Evolutionary conservation across 257 asterid genomes (phyloP).

Genomic region (Gentiana straminea): DNA sequence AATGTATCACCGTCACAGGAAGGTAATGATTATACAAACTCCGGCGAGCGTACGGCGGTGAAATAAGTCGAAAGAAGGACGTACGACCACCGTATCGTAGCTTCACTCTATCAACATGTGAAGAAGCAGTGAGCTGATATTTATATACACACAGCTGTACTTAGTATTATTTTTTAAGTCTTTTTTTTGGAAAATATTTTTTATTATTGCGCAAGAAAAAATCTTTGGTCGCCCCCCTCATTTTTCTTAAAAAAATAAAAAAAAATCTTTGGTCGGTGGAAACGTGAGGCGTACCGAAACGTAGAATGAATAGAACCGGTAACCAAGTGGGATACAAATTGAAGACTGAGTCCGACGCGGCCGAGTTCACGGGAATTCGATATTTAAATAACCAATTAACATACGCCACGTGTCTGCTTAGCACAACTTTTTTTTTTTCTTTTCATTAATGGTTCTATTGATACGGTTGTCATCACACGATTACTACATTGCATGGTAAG

Average conservation of each 20-base stretch:
- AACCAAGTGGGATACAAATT: background rate
- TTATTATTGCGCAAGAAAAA: no score
- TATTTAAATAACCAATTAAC: background rate
- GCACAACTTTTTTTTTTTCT: no score
- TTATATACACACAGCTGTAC: constrained; percentile 3
- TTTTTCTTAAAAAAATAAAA: background rate
- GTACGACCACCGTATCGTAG: constrained; percentile 30
- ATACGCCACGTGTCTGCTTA: constrained; percentile 12
- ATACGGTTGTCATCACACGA: background rate
- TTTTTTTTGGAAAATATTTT: background rate
- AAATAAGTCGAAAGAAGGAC: background rate
- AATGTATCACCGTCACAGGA: constrained; percentile 7
- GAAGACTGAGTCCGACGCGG: constrained; percentile 7
- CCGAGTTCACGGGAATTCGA: constrained; percentile 15
- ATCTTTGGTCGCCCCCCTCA: no score
- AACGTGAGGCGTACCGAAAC: background rate
- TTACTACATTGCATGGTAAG: background rate
- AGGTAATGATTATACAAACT: constrained; percentile 10
- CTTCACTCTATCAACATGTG: constrained; percentile 35
- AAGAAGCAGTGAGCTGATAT: constrained; percentile 6
- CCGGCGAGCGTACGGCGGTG: constrained; percentile 2
- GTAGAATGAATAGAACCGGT: background rate
- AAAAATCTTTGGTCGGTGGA: constrained; percentile 8
- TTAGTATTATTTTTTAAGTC: no score
- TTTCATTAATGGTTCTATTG: no score